These are phyloP conservation scores for Cephaloascus fragrans DNA, from an alignment of 805 yeast species.

Conservation along the genomic window DNA sequence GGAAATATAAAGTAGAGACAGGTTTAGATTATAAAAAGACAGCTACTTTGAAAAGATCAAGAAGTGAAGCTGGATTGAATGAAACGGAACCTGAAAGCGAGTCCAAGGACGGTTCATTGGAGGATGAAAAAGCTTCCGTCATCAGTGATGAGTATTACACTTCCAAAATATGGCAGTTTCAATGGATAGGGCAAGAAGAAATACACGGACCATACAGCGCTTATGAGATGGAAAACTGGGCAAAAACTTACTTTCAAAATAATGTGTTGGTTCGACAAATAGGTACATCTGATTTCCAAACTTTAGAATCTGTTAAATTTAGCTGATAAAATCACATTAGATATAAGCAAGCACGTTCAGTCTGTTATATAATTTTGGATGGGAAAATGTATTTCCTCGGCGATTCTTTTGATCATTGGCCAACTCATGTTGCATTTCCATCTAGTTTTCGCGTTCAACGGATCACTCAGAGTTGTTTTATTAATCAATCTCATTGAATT, in stretches of 20 bases:
- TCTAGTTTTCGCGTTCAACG: slow-evolving; percentile 55
- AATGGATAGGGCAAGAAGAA: slow-evolving; percentile 31
- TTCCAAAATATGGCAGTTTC: slow-evolving; percentile 33
- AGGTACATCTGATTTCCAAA: slow-evolving; percentile 10
- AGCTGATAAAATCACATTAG: not conserved
- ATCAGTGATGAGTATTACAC: slow-evolving; percentile 11
- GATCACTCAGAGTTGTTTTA: slow-evolving; percentile 36
- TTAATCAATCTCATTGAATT: slow-evolving; percentile 41
- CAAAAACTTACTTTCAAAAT: slow-evolving; percentile 32
- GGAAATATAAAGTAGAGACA: slow-evolving; percentile 13
- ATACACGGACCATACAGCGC: slow-evolving; percentile 40
- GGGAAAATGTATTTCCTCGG: slow-evolving; percentile 57
- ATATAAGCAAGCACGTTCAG: slow-evolving; percentile 3
- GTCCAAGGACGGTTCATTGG: slow-evolving; percentile 13
- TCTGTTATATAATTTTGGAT: slow-evolving; percentile 51
- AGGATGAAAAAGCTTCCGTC: slow-evolving; percentile 9
- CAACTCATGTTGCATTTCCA: slow-evolving; percentile 77
- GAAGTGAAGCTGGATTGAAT: not conserved
- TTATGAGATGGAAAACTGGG: slow-evolving; percentile 51
- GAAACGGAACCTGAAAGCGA: slow-evolving; percentile 1
- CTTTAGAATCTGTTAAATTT: slow-evolving; percentile 2
- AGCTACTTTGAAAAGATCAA: slow-evolving; percentile 8
- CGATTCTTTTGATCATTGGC: slow-evolving; percentile 49
- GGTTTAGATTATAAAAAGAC: slow-evolving; percentile 9
- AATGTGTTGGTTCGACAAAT: slow-evolving; percentile 30